A percentile compares a stretch with the other conserved stretches of the same genome.
phyloP scores from a whole-genome alignment of 129 eudicot species.

The Kitagawia praeruptora region DNA sequence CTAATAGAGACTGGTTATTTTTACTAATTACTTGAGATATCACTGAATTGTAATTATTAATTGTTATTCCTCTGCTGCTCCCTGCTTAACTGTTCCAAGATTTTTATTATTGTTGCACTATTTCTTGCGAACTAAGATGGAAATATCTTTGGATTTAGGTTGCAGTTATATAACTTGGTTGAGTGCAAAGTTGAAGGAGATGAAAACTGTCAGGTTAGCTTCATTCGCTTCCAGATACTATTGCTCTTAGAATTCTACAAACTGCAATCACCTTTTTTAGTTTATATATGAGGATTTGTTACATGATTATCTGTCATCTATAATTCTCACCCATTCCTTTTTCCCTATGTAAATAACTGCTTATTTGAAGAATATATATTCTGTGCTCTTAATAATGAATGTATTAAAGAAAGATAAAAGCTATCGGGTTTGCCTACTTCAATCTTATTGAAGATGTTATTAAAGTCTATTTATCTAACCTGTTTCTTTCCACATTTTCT shows the following conservation, averaged over 20 bases:
- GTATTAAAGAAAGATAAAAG: background rate
- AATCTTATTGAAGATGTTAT: background rate
- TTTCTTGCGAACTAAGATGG: background rate
- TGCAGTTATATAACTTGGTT: conserved; percentile 66
- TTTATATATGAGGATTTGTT: too few relatives aligned
- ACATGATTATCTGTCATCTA: too few relatives aligned
- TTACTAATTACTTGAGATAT: background rate
- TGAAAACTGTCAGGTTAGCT: too few relatives aligned
- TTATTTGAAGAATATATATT: too few relatives aligned
- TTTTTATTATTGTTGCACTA: background rate
- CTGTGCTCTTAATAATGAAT: background rate
- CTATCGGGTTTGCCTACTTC: background rate
- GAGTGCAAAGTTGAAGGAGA: conserved; percentile 91
- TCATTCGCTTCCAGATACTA: too few relatives aligned
- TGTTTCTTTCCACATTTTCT: conserved; percentile 49
- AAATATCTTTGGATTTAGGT: conserved; percentile 38
- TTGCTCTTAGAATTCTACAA: too few relatives aligned
- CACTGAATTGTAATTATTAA: background rate
- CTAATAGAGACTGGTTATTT: accelerated
- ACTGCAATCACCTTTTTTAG: too few relatives aligned
- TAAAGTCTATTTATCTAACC: background rate
- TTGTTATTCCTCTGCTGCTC: background rate
- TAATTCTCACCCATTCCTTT: too few relatives aligned
- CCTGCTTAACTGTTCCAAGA: background rate
- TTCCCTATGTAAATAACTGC: too few relatives aligned